Percentiles rank a stretch among this genome's conserved stretches.
Evolutionary conservation across 208 protist species (phyloP).

Genomic region (Leishmania aethiopica): DNA sequence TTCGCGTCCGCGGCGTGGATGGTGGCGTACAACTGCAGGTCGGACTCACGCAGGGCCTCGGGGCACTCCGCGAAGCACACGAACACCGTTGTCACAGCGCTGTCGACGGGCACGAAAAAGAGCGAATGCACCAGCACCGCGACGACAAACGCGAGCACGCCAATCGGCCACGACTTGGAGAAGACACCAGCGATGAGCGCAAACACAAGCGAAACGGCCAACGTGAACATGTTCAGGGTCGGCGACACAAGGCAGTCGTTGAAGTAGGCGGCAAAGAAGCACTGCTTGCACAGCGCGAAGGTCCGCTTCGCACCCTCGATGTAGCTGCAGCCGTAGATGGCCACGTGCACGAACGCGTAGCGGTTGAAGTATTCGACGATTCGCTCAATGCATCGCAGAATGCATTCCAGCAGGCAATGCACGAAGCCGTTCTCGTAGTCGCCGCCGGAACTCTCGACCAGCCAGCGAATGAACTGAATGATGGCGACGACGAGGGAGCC

Average conservation of each 20-base stretch:
- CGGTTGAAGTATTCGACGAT: conserved; percentile 91
- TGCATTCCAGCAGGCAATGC: conserved; percentile 42
- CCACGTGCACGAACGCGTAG: conserved; percentile 93
- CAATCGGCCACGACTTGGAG: conserved; percentile 28
- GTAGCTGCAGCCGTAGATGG: conserved; percentile 93
- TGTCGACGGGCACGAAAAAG: conserved; percentile 73
- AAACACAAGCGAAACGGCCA: conserved; percentile 59
- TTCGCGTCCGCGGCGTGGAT: conserved; percentile 60
- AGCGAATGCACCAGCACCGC: conserved; percentile 54
- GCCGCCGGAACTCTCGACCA: conserved; percentile 40
- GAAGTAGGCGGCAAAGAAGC: conserved; percentile 83
- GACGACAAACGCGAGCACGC: conserved; percentile 60
- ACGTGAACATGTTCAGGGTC: conserved; percentile 62
- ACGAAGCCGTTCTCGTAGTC: conserved; percentile 46
- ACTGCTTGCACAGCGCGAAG: conserved; percentile 76
- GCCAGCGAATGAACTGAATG: conserved; percentile 74
- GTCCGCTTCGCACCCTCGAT: conserved; percentile 90
- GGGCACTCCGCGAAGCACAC: conserved; percentile 90
- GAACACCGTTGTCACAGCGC: conserved; percentile 85
- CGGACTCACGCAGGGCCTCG: conserved; percentile 66
- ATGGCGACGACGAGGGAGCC: conserved; percentile 90
- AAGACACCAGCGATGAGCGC: conserved; percentile 51
- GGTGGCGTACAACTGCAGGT: conserved; percentile 67
- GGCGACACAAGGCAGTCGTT: conserved; percentile 86
- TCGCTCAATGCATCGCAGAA: conserved; percentile 73